phyloP scores from a whole-genome alignment of 2,329 filamentous ascomycete genomes.

The Penicillium sp. region DNA sequence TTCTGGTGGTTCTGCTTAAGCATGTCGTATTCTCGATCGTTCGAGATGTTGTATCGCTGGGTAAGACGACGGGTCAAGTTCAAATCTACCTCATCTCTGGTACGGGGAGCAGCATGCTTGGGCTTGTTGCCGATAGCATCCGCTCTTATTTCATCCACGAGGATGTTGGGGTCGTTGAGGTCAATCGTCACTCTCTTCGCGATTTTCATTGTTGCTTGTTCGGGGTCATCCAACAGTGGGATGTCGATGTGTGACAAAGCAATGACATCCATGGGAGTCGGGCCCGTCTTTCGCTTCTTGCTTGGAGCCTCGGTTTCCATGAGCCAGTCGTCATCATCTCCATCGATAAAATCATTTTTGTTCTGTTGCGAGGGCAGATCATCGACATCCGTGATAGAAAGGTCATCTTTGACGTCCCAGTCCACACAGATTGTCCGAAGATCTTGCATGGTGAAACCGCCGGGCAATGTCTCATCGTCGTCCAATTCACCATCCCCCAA shows the following conservation, averaged over 20 bases:
- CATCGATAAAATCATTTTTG: conserved; percentile 31
- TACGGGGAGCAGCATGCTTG: conserved; percentile 38
- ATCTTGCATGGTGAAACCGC: conserved; percentile 75
- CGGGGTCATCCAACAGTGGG: conserved; percentile 79
- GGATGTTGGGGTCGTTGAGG: conserved; percentile 81
- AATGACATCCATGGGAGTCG: conserved; percentile 48
- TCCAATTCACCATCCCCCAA: conserved; percentile 54
- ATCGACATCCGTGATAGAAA: conserved; percentile 15
- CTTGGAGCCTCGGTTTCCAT: conserved; percentile 52
- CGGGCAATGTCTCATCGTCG: conserved; percentile 63
- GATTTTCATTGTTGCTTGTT: conserved; percentile 69
- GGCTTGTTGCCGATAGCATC: conserved; percentile 61
- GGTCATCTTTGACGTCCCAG: conserved; percentile 68
- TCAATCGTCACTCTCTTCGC: conserved; percentile 81
- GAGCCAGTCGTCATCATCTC: conserved; percentile 60
- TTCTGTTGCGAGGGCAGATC: conserved; percentile 17
- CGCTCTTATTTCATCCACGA: conserved; percentile 75
- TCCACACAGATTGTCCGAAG: conserved; percentile 84
- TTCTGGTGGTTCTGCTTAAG: conserved; percentile 96
- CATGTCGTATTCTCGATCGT: conserved; percentile 92
- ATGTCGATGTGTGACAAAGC: conserved; percentile 62
- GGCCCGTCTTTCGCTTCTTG: conserved; percentile 67
- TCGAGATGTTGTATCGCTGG: conserved; percentile 90
- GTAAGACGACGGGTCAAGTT: conserved; percentile 72
- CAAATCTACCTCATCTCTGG: conserved; percentile 64